A percentile compares a stretch with the other conserved stretches of the same genome.
phyloP scores from a whole-genome alignment of 2,329 filamentous ascomycete genomes.

The Meredithiella fracta region DNA sequence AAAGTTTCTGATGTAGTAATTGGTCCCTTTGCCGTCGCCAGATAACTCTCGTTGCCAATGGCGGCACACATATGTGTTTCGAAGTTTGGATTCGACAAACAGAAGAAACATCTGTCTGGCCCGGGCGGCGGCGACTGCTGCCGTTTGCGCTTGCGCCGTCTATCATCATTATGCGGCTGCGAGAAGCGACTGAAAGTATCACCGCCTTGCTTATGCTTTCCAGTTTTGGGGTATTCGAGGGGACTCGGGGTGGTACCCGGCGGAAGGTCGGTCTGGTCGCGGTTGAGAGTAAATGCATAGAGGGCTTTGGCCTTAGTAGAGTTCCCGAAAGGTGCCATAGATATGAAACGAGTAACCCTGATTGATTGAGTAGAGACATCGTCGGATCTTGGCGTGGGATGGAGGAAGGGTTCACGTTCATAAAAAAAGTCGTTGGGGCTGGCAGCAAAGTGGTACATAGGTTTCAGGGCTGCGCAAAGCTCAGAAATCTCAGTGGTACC shows the following conservation, averaged over 20 bases:
- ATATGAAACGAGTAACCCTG: constrained; percentile 71
- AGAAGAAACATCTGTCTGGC: constrained; percentile 84
- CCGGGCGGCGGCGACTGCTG: constrained; percentile 42
- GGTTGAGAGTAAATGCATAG: constrained; percentile 54
- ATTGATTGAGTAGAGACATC: constrained; percentile 20
- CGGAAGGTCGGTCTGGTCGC: constrained; percentile 35
- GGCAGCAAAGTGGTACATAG: constrained; percentile 76
- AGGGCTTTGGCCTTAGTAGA: constrained; percentile 60
- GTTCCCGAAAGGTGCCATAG: constrained; percentile 66
- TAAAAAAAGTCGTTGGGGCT: constrained; percentile 54
- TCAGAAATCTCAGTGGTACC: constrained; percentile 58
- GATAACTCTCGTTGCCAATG: constrained; percentile 72
- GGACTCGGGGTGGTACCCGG: constrained; percentile 61
- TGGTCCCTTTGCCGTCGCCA: constrained; percentile 85
- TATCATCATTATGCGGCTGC: constrained; percentile 26
- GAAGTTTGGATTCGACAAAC: constrained; percentile 70
- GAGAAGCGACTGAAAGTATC: constrained; percentile 11
- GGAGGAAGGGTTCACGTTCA: constrained; percentile 85
- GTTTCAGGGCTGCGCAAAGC: constrained; percentile 61
- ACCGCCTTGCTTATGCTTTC: constrained; percentile 1
- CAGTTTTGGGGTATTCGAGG: constrained; percentile 28
- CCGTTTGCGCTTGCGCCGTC: constrained; percentile 30
- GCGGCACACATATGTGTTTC: constrained; percentile 79
- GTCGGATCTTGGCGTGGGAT: constrained; percentile 26
- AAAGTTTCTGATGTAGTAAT: constrained; percentile 59